Evolutionary conservation across 495 filamentous ascomycete species (phyloP).

Genomic region (Schizothecium vesticola): DNA sequence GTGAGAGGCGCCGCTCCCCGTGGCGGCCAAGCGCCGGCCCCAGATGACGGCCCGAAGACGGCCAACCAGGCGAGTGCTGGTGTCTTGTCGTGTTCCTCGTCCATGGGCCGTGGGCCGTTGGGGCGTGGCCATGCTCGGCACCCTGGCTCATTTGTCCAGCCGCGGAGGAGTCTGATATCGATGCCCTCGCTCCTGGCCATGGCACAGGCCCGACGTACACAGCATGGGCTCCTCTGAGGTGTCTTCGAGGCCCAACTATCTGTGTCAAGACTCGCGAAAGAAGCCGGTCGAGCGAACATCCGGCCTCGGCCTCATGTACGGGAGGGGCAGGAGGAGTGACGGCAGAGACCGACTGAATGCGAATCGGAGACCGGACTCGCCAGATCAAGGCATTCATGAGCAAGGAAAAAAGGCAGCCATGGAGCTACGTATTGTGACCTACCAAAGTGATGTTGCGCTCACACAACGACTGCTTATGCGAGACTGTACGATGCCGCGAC

Average conservation of each 20-base stretch:
- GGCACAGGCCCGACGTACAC: background rate
- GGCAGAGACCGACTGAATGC: constrained; percentile 1
- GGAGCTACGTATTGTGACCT: background rate
- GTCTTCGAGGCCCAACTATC: background rate
- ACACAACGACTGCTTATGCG: background rate
- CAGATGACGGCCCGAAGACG: background rate
- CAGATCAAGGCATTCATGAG: background rate
- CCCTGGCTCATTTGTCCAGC: constrained; percentile 6
- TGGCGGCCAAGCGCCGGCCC: constrained; percentile 12
- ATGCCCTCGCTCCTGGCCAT: constrained; percentile 3
- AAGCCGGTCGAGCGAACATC: background rate
- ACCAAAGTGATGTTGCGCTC: background rate
- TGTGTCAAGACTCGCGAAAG: background rate
- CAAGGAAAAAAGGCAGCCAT: background rate
- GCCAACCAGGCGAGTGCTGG: background rate
- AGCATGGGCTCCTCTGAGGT: background rate
- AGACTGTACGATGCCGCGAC: background rate
- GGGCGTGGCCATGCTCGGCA: background rate
- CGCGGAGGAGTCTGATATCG: constrained; percentile 7
- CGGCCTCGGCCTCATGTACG: background rate
- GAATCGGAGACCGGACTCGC: background rate
- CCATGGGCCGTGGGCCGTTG: background rate
- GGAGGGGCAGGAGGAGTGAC: background rate
- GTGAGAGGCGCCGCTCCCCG: background rate
- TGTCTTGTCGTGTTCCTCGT: background rate